phyloP scores from a whole-genome alignment of 2,329 filamentous ascomycete species.

The Ploettnerulaceae sp. region DNA sequence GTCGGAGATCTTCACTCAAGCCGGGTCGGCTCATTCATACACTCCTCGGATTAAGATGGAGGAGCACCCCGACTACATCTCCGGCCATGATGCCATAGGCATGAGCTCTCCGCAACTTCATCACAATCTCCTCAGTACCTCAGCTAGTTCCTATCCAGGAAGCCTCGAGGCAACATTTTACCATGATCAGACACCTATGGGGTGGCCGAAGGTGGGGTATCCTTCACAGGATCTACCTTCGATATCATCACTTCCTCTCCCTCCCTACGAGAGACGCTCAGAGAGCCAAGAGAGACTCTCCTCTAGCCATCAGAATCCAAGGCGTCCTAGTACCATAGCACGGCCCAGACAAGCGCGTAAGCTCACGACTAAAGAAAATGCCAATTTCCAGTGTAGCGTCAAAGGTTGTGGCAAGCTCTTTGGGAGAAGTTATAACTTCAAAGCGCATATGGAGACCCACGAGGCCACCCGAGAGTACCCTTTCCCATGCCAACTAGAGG shows the following conservation, averaged over 20 bases:
- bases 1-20: constrained; percentile 32
- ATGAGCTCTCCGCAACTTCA: constrained; percentile 27
- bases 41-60: constrained; percentile 34
- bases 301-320: constrained; percentile 19
- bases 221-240: constrained; percentile 27
- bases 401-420: constrained; percentile 73
- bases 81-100: constrained; percentile 24
- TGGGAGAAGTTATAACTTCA: constrained; percentile 80
- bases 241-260: constrained; percentile 27
- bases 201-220: constrained; percentile 31
- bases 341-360: constrained; percentile 40
- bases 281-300: constrained; percentile 24
- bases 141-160: constrained; percentile 27
- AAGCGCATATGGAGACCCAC: constrained; percentile 80
- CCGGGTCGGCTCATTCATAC: constrained; percentile 30
- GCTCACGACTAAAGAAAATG: constrained; percentile 62
- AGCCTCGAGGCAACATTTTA: constrained; percentile 29
- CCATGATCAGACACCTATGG: constrained; percentile 25
- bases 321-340: constrained; percentile 25
- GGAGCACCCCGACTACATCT: constrained; percentile 28
- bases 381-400: constrained; percentile 64
- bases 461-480: constrained; percentile 67
- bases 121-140: constrained; percentile 24
- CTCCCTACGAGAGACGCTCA: constrained; percentile 28
- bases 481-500: constrained; percentile 59